Base-by-base conservation (phyloP, 140 eudicot genomes). In the Flaveria floridana region DNA sequence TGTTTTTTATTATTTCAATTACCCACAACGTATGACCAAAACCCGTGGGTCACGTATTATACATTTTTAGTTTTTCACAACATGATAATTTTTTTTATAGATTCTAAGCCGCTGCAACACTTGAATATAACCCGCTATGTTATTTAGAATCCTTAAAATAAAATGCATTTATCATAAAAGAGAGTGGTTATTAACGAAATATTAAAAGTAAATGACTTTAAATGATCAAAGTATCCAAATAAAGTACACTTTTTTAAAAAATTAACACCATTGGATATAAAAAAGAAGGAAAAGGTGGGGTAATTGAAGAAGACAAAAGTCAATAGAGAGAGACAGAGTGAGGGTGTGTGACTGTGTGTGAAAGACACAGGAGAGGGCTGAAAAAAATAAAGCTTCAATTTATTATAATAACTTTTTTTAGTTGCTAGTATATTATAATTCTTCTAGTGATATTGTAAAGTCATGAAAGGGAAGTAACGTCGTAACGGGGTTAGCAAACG, bases 281-380 rank as follows among this genome's bases (percentile, higher is more conserved):
- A 69, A 23, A 77, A 47, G 62, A 18, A 58, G 70, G 0, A 59
- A 44, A 25, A 48, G 4, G 81, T 26, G n/a, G 82, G 77, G 76
- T 68, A 34, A 61, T 20, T 70, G 77, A 78, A 14, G 37, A 61
- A 23, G 66, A 59, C 57, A 78, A 78, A 69, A 70, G 82, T 78
- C 82, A 78, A 78, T 39, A 58, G 53, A 44, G 63, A 56, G 76
- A 69, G 61, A 68, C 4, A 6, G 28, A 16, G 14, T 8, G 50
- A 44, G 50, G 50, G 50, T 44, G 50, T 44, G 39, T 34, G 39
- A 34, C 39, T 34, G 7, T 34, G 48, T 44, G 50, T 44, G 50
- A 44, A 14, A 44, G 62, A 18, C 11, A 18, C 34, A 21, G 4
- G 13, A 7, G 50, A 44, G 41, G 8, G 8, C 41, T 34, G 41